These are phyloP conservation scores for Periglandula ipomoeae DNA, from an alignment of 2,329 filamentous ascomycete genomes.

Conservation along the genomic window DNA sequence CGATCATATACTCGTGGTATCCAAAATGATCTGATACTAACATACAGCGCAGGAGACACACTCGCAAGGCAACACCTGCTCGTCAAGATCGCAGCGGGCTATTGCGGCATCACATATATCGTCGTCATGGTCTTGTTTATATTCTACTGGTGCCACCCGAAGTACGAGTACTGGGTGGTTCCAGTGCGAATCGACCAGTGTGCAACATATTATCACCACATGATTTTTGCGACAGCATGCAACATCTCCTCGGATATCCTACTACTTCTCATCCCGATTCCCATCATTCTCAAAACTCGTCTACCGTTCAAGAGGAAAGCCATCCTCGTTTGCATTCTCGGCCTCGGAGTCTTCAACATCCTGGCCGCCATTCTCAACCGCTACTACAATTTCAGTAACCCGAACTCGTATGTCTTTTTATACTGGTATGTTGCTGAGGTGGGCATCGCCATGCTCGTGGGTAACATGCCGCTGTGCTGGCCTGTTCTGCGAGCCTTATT, in stretches of 20 bases:
- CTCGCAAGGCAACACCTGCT: slow-evolving; percentile 22
- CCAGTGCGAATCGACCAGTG: slow-evolving; percentile 34
- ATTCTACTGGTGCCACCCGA: slow-evolving; percentile 44
- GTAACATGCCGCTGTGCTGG: slow-evolving; percentile 53
- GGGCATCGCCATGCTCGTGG: slow-evolving; percentile 49
- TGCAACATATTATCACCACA: slow-evolving; percentile 35
- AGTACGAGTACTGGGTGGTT: slow-evolving; percentile 41
- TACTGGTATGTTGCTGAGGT: slow-evolving; percentile 53
- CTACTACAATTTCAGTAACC: slow-evolving; percentile 49
- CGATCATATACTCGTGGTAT: too few relatives aligned
- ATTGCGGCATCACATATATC: slow-evolving; percentile 35
- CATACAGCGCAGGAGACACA: slow-evolving; percentile 14
- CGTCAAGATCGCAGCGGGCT: slow-evolving; percentile 33
- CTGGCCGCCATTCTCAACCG: slow-evolving; percentile 51
- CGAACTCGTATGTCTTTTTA: slow-evolving; percentile 46
- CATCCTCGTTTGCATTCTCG: slow-evolving; percentile 45
- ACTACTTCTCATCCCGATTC: slow-evolving; percentile 35
- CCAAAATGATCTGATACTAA: not conserved
- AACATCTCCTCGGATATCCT: slow-evolving; percentile 37
- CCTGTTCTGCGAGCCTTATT: slow-evolving; percentile 40
- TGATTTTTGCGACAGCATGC: slow-evolving; percentile 37
- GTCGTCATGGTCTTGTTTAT: slow-evolving; percentile 41
- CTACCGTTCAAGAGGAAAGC: slow-evolving; percentile 37
- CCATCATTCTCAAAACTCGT: slow-evolving; percentile 31
- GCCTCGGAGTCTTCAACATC: slow-evolving; percentile 45